phyloP scores from a whole-genome alignment of 306 rosid genomes.

The Cucumis melo region DNA sequence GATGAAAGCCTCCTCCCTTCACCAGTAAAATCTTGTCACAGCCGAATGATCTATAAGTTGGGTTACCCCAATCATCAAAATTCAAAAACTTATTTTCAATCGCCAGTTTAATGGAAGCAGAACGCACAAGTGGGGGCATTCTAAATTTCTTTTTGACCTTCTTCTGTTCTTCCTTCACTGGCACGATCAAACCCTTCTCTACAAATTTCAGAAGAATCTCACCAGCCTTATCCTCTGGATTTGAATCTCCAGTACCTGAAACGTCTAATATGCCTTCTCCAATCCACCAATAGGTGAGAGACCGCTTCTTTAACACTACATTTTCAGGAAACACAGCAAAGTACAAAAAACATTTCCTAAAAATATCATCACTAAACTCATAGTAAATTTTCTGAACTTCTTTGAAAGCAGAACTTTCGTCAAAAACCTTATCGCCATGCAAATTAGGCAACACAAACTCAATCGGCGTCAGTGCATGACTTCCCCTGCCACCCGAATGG shows the following conservation, averaged over 20 bases:
- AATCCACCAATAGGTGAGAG: conserved; percentile 20
- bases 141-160: neutral
- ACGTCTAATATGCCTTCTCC: conserved; percentile 9
- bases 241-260: neutral
- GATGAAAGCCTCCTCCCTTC: neutral
- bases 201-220: neutral
- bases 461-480: neutral
- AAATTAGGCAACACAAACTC: neutral
- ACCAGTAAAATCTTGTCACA: conserved; percentile 3
- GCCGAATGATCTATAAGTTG: neutral
- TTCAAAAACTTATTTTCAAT: neutral
- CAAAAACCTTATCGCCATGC: neutral
- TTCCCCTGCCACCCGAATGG: neutral
- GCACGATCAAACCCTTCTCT: conserved; percentile 13
- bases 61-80: conserved; percentile 5
- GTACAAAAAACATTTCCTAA: conserved; percentile 10
- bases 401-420: neutral
- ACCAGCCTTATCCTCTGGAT: neutral
- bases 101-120: conserved; percentile 13
- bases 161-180: neutral
- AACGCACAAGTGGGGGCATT: conserved; percentile 15
- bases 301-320: conserved; percentile 16
- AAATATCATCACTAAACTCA: neutral
- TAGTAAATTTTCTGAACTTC: neutral
- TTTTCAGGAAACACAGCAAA: conserved; percentile 18